Percentiles rank a stretch among this genome's conserved stretches.
Evolutionary conservation across 2,329 filamentous ascomycete species (phyloP).

Genomic region (Alternaria novae-zelandiae): DNA sequence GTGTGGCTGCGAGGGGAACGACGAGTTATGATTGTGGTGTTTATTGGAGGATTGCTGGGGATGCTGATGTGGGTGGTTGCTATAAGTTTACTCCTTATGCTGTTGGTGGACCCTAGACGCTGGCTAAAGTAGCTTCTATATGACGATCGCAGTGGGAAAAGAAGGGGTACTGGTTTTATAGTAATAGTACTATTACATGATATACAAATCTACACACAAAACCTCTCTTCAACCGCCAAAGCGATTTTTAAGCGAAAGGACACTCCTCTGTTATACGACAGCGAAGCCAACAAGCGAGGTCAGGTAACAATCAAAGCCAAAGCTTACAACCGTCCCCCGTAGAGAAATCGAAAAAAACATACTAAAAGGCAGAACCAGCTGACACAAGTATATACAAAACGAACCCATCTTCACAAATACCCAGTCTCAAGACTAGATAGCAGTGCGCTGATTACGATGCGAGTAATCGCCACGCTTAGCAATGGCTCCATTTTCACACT

Average conservation of each 20-base stretch:
- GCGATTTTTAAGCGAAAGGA: neutral
- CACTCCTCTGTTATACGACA: neutral
- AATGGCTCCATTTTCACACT: conserved; percentile 49
- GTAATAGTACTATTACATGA: neutral
- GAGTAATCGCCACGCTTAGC: conserved; percentile 28
- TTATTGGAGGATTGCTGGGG: neutral
- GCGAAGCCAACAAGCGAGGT: neutral
- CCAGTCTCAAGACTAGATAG: neutral
- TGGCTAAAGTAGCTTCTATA: neutral
- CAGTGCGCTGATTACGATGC: conserved; percentile 12
- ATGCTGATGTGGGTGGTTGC: neutral
- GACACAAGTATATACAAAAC: neutral
- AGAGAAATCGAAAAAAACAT: neutral
- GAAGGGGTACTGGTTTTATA: neutral
- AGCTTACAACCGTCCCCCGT: neutral
- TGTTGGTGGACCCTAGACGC: neutral
- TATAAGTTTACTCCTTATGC: neutral
- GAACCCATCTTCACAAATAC: neutral
- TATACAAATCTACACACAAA: neutral
- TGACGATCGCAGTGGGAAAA: neutral
- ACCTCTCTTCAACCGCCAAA: neutral
- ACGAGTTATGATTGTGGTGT: neutral
- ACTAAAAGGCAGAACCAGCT: neutral
- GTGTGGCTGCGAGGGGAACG: neutral
- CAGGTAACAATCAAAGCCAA: neutral